Base-by-base conservation (phyloP, 345 rosid species). In the Aegle marmelos region DNA sequence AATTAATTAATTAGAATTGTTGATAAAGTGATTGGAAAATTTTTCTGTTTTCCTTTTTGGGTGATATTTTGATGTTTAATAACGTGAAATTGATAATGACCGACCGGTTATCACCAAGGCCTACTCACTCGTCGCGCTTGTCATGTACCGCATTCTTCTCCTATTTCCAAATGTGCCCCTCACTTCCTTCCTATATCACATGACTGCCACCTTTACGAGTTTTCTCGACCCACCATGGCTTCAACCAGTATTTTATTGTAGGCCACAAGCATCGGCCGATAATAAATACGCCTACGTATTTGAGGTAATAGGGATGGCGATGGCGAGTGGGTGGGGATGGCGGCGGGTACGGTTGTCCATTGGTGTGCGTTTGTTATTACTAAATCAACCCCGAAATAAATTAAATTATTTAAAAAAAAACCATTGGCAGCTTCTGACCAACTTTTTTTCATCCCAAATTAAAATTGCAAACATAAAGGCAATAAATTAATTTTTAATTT, bases 81-180 rank as follows among this genome's bases (percentile, higher is more conserved):
- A 30, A 36, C 82, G 82, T 75, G 79, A 78, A 75, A 60, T 45
- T 61, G 79, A 82, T 31, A 25, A 70, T 33, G 85, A 82, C 79
- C 21, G 58, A 65, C 68, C 59, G 50, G 70, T 76, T 82, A 64
- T 70, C 76, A 74, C 14, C 57, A 56, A 24, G 61, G 34, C 13
- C 76, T 16, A 31, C 71, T 59, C 57, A 22, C 27, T 31, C 27
- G 19, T 41, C 50, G 50, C 50, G 37, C 37, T 39, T 17, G 74
- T 22, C 65, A 19, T 14, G n/a, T 30, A 14, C 33, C n/a, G 17
- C 57, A 11, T 14, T 22, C 4, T 2, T 9, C 24, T 7, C 1
- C 6, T 2, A n/a, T 50, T 75, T 53, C 70, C 79, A 24, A 6
- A 36, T 27, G 62, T 36, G 7, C 9, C 79, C 79, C 70, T 14